phyloP scores from a whole-genome alignment of 1,284 basidiomycete species.

The Dichomitus squalens region DNA sequence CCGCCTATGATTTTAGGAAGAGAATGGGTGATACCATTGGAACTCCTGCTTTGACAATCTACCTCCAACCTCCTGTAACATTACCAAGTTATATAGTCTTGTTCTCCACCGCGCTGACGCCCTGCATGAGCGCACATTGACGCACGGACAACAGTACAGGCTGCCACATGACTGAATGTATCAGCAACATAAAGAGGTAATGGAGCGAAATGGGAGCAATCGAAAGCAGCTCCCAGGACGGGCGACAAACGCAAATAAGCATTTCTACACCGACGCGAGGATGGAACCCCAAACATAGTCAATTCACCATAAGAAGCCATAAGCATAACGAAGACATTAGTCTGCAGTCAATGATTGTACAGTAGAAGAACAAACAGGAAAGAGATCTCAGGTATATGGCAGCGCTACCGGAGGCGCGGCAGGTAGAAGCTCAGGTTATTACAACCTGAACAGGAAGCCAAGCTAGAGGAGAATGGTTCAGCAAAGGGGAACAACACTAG shows the following conservation, averaged over 20 bases:
- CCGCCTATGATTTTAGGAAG: constrained; percentile 38
- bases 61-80: too few species aligned
- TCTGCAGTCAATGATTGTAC: background rate
- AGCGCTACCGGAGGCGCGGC: too few species aligned
- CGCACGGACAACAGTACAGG: too few species aligned
- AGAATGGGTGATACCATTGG: background rate
- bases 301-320: background rate
- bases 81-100: background rate
- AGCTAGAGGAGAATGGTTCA: constrained; percentile 45
- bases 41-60: too few species aligned
- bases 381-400: background rate
- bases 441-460: constrained; percentile 75
- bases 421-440: background rate
- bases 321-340: background rate
- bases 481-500: background rate
- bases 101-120: too few species aligned
- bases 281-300: too few species aligned
- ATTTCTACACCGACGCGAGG: too few species aligned
- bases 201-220: background rate
- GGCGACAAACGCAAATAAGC: background rate
- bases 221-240: background rate
- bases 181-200: too few species aligned
- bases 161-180: too few species aligned
- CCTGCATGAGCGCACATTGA: too few species aligned
- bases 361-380: background rate